Percentiles rank a stretch among this genome's conserved stretches.
These are phyloP conservation scores for Polyporus arcularius DNA, from an alignment of 768 basidiomycete species.

Conservation along the genomic window DNA sequence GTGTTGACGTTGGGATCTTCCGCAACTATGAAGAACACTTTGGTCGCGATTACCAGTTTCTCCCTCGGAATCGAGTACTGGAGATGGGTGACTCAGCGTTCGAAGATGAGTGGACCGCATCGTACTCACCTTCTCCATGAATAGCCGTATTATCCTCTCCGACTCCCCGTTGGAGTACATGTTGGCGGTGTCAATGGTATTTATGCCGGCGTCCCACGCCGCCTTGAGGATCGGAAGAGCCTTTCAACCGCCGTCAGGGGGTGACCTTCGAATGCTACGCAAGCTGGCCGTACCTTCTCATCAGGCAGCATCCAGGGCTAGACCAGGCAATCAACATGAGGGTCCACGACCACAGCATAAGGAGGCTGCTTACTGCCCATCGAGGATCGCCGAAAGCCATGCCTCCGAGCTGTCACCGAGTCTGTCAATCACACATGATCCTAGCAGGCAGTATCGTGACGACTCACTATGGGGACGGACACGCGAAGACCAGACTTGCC, in stretches of 20 bases:
- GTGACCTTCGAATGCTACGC: too few relatives aligned
- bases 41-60: slow-evolving; percentile 29
- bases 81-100: too few relatives aligned
- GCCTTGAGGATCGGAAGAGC: slow-evolving; percentile 28
- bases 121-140: slow-evolving; percentile 37
- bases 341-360: too few relatives aligned
- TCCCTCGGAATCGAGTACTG: slow-evolving; percentile 29
- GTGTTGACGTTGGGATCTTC: slow-evolving; percentile 11
- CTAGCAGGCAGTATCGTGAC: background rate
- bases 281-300: slow-evolving; percentile 16
- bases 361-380: slow-evolving; percentile 18
- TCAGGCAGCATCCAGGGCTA: slow-evolving; percentile 27
- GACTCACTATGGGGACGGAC: slow-evolving; percentile 29
- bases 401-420: slow-evolving; percentile 22
- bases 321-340: background rate
- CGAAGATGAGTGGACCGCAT: background rate
- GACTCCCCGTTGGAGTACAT: slow-evolving; percentile 40
- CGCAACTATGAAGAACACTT: slow-evolving; percentile 22
- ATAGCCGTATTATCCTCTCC: slow-evolving; percentile 43
- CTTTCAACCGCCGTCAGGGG: background rate
- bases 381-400: slow-evolving; percentile 23
- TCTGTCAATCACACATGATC: background rate
- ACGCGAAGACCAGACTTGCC: slow-evolving; percentile 28
- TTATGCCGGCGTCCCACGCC: slow-evolving; percentile 32
- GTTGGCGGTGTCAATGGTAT: slow-evolving; percentile 33